phyloP scores from a whole-genome alignment of 2,329 filamentous ascomycete genomes.

The Pyricularia pennisetigena region DNA sequence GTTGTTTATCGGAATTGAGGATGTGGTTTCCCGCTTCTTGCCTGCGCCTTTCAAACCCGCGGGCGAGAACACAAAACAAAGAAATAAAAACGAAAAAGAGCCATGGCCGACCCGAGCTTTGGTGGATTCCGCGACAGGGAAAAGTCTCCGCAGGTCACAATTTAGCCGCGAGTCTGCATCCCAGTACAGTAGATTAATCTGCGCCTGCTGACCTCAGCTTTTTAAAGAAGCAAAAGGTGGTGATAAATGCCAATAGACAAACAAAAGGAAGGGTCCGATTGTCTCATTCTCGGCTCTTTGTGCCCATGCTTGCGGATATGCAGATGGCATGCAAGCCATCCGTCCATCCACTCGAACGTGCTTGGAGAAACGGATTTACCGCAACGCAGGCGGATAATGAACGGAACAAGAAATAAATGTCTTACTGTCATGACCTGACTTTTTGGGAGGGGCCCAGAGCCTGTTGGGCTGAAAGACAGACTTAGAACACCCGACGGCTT shows the following conservation, averaged over 20 bases:
- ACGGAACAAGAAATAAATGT: neutral
- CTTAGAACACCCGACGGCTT: neutral
- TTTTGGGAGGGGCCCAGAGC: neutral
- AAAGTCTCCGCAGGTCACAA: constrained; percentile 16
- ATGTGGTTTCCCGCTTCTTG: neutral
- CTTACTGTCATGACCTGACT: neutral
- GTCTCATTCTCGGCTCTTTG: neutral
- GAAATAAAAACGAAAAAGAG: neutral
- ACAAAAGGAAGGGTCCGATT: neutral
- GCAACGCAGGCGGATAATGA: neutral
- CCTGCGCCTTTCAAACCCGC: neutral
- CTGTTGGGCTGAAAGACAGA: neutral
- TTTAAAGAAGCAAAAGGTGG: constrained; percentile 7
- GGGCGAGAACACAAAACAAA: neutral
- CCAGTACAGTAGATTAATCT: neutral
- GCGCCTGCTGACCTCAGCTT: neutral
- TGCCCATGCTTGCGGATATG: neutral
- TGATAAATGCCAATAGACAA: neutral
- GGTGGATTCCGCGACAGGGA: neutral
- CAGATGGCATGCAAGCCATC: neutral
- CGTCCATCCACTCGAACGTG: neutral
- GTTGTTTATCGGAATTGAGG: neutral
- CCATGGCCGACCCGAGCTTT: neutral
- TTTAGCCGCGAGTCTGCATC: constrained; percentile 17
- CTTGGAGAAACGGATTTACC: no score